Evolutionary conservation across 495 filamentous ascomycete genomes (phyloP).

Genomic region (Viridothelium virens): DNA sequence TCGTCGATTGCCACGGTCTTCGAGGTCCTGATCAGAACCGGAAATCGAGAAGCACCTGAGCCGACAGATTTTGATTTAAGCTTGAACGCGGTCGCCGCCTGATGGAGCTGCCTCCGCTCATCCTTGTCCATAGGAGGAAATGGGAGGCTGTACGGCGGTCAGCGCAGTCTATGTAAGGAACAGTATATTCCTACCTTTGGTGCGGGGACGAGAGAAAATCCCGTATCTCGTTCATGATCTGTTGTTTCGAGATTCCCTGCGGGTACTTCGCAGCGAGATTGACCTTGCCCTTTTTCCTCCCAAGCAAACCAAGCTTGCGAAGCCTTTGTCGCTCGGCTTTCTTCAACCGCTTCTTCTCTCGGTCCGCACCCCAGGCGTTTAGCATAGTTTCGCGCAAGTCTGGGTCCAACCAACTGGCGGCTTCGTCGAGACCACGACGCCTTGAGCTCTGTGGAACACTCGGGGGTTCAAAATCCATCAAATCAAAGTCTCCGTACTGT

Average conservation of each 20-base stretch:
- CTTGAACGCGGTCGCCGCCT: constrained; percentile 58
- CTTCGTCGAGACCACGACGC: constrained; percentile 40
- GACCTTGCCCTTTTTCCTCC: constrained; percentile 52
- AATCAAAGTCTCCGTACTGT: constrained; percentile 52
- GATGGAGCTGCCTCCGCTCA: constrained; percentile 68
- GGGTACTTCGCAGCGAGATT: constrained; percentile 67
- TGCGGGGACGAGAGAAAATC: constrained; percentile 58
- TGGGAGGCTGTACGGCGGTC: constrained; percentile 47
- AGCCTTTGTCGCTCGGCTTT: constrained; percentile 74
- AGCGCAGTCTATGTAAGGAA: not conserved
- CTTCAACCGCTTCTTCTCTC: constrained; percentile 68
- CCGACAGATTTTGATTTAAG: constrained; percentile 81
- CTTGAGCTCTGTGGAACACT: constrained; percentile 50
- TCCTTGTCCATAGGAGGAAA: constrained; percentile 79
- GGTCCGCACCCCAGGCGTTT: constrained; percentile 63
- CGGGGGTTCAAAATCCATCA: constrained; percentile 72
- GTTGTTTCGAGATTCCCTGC: constrained; percentile 58
- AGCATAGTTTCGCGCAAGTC: constrained; percentile 60
- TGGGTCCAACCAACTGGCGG: constrained; percentile 54
- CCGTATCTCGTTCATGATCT: constrained; percentile 65
- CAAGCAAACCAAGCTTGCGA: constrained; percentile 69
- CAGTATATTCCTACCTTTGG: constrained; percentile 49
- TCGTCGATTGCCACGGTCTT: constrained; percentile 50
- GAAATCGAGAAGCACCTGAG: constrained; percentile 61
- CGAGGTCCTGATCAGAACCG: constrained; percentile 66